Evolutionary conservation across 129 eudicot species (phyloP).

Genomic region (Centella asiatica): DNA sequence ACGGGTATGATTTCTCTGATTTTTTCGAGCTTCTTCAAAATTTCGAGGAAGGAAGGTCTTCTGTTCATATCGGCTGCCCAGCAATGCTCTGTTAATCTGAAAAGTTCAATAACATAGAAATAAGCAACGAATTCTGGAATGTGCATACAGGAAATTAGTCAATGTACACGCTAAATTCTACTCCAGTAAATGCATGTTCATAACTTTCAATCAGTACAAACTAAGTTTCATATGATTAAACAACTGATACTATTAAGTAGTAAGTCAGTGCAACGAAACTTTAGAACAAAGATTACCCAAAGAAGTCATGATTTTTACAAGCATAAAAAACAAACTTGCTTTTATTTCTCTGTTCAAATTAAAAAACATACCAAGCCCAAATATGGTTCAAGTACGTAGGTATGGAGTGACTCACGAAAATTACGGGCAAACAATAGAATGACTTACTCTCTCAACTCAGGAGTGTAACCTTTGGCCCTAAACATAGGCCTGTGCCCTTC

Average conservation of each 20-base stretch:
- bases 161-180: too few relatives aligned
- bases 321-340: too few relatives aligned
- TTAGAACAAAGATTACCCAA: too few relatives aligned
- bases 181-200: too few relatives aligned
- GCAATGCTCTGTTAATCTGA: slow-evolving; percentile 55
- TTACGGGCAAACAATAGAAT: background rate
- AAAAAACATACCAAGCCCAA: background rate
- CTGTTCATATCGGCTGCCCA: slow-evolving; percentile 81
- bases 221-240: too few relatives aligned
- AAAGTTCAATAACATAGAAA: slow-evolving; percentile 10
- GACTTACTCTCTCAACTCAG: slow-evolving; percentile 85
- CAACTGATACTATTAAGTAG: too few relatives aligned
- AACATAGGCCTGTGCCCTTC: slow-evolving; percentile 87
- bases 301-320: too few relatives aligned
- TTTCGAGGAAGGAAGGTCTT: slow-evolving; percentile 78
- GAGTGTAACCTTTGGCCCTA: slow-evolving; percentile 53
- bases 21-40: slow-evolving; percentile 69
- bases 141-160: too few relatives aligned
- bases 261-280: too few relatives aligned
- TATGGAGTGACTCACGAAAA: background rate
- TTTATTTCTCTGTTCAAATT: too few relatives aligned
- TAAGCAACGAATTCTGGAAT: slow-evolving; percentile 16
- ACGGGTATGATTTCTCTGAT: slow-evolving; percentile 48
- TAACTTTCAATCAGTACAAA: background rate
- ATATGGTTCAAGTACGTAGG: background rate